These are phyloP conservation scores for Linanthus parryae DNA, from an alignment of 148 eudicot genomes.

Conservation along the genomic window DNA sequence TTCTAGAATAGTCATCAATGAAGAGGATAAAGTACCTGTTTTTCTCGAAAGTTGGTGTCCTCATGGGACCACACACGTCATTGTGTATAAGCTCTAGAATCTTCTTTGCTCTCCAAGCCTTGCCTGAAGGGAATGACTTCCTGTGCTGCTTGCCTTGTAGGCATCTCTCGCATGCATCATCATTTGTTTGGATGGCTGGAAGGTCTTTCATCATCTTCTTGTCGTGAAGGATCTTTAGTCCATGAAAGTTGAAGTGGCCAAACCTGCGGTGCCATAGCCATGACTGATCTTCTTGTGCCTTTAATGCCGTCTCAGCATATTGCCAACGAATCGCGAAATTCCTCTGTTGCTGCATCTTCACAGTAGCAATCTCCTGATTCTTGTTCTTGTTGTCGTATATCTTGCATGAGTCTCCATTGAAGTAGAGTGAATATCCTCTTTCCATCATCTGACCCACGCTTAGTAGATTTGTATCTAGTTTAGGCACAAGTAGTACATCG, in stretches of 20 bases:
- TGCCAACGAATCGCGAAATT: conserved; percentile 6
- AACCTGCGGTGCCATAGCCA: conserved; percentile 18
- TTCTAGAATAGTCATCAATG: conserved; percentile 6
- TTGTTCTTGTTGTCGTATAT: conserved; percentile 3
- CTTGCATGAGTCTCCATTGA: conserved; percentile 4
- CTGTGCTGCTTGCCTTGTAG: conserved; percentile 3
- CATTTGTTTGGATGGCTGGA: neutral
- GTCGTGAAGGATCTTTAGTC: neutral
- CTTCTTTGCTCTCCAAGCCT: conserved; percentile 14
- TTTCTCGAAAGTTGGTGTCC: neutral
- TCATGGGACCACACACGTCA: conserved; percentile 11
- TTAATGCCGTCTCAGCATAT: neutral
- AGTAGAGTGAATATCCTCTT: conserved; percentile 1
- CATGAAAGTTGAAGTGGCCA: conserved; percentile 13
- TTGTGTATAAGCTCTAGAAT: conserved; percentile 7
- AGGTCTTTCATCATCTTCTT: conserved; percentile 1
- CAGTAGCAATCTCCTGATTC: neutral
- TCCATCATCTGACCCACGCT: conserved; percentile 14
- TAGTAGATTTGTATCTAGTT: conserved; percentile 9
- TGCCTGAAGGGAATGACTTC: conserved; percentile 1
- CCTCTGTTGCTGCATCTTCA: neutral
- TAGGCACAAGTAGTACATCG: conserved; percentile 9
- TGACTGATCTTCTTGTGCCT: conserved; percentile 2
- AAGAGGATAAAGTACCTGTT: conserved; percentile 10
- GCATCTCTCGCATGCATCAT: neutral